These are phyloP conservation scores for Escovopsis weberi DNA, from an alignment of 2,329 filamentous ascomycete genomes.

Conservation along the genomic window DNA sequence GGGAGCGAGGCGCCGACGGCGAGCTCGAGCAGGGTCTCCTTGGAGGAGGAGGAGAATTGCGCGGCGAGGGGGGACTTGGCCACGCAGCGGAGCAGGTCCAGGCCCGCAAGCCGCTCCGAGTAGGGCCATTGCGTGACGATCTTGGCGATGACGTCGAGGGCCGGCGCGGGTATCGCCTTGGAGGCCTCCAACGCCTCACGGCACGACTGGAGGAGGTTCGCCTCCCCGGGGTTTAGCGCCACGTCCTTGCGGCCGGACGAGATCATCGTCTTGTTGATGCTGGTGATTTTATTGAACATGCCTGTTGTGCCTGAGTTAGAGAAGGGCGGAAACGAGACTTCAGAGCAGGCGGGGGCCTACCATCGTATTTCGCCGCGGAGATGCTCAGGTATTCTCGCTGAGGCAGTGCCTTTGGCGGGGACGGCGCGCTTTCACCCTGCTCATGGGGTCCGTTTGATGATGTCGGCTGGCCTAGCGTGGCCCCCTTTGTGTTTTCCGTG, in stretches of 20 bases:
- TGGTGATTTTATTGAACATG: constrained; percentile 62
- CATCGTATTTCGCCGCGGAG: constrained; percentile 53
- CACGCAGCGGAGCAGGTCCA: constrained; percentile 79
- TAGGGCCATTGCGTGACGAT: constrained; percentile 70
- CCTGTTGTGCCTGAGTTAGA: constrained; percentile 25
- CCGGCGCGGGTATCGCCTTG: constrained; percentile 32
- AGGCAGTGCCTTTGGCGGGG: constrained; percentile 49
- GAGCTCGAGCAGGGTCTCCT: constrained; percentile 45
- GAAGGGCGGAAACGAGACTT: neutral
- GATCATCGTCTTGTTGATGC: constrained; percentile 61
- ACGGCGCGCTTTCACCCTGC: constrained; percentile 63
- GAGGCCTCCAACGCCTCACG: constrained; percentile 48
- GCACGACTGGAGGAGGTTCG: constrained; percentile 46
- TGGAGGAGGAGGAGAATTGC: constrained; percentile 36
- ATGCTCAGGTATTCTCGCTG: constrained; percentile 71
- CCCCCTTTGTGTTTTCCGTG: constrained; percentile 73
- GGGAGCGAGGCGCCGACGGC: constrained; percentile 26
- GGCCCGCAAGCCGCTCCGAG: constrained; percentile 62
- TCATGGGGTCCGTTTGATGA: constrained; percentile 52
- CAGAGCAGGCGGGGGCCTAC: constrained; percentile 15
- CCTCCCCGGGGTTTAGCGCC: constrained; percentile 58
- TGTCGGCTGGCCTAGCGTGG: constrained; percentile 55
- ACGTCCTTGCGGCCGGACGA: constrained; percentile 57
- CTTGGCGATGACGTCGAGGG: constrained; percentile 52
- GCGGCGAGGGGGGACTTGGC: constrained; percentile 56